Evolutionary conservation across 305 asterid species (phyloP), one percentile per base, ranked within the genome.

Genomic region (Solanum chacoense): DNA sequence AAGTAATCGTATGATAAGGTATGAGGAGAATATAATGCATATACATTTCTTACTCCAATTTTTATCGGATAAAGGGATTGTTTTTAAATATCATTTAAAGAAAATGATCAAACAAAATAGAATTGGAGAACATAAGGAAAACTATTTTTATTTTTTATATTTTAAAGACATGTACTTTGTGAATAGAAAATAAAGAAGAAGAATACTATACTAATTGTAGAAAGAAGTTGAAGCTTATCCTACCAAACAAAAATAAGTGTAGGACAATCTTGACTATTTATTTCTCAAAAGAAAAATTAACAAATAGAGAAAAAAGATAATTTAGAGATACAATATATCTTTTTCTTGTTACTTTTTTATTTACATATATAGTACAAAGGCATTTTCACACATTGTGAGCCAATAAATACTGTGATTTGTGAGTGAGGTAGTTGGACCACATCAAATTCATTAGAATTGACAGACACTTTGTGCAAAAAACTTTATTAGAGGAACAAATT

Each of bases 341-440:
- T 83, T 80, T 79, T 79, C 16, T 81, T 29, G 20, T 81, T 81
- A 3, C 24, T 40, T 18, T 26, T 80, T 38, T 59, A 18, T 26
- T 40, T 14, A 14, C 65, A 79, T 13, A 79, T 8, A 20, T 6
- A 45, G 29, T 42, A 42, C 40, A 83, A 73, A 29, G 29, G 40
- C 72, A 83, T 45, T 83, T 40, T 29, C 72, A 80, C 86, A 83
- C 72, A n/a, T 50, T 29, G 26, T 45, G 40, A 83, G 20, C 86
- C 72, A 83, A 55, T 81, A 16, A 36, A 75, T 32, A 35, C 20
- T 37, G 84, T 78, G 84, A 37, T 73, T 31, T 31, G 84, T 78
- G 81, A n/a, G 38, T 12, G 24, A 13, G 40, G 72, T 83, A 45
- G 86, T 83, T 83, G 86, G 86, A 83, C 86, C 86, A 45, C 86